A percentile compares a stretch with the other conserved stretches of the same genome.
These are phyloP conservation scores for Pichia rugopelliculosa DNA, from an alignment of 805 yeast genomes.

Conservation along the genomic window DNA sequence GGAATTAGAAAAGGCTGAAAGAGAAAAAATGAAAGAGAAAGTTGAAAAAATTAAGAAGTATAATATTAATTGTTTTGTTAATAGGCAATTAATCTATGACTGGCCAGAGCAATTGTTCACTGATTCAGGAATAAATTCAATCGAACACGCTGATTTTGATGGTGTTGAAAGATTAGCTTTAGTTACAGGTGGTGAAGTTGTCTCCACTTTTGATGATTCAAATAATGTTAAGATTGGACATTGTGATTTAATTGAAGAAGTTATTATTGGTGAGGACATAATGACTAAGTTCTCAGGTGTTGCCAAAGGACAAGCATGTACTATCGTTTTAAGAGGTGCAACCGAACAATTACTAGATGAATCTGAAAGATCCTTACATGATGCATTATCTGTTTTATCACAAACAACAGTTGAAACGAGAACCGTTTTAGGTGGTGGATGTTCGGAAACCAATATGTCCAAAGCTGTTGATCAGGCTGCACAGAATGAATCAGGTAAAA, in stretches of 20 bases:
- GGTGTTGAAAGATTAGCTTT: constrained; percentile 95
- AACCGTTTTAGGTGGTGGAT: constrained; percentile 92
- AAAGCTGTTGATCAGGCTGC: constrained; percentile 92
- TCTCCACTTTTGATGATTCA: constrained; percentile 90
- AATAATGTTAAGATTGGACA: constrained; percentile 78
- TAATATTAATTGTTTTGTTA: constrained; percentile 76
- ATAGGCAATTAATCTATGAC: constrained; percentile 94
- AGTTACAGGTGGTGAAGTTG: constrained; percentile 98
- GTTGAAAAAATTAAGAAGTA: constrained; percentile 84
- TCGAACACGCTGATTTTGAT: constrained; percentile 97
- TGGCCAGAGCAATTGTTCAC: constrained; percentile 95
- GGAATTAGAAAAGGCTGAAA: constrained; percentile 63
- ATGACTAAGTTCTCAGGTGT: constrained; percentile 94
- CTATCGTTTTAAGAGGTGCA: constrained; percentile 93
- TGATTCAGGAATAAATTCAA: constrained; percentile 79
- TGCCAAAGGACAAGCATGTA: constrained; percentile 92
- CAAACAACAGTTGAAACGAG: constrained; percentile 91
- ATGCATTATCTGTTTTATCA: constrained; percentile 89
- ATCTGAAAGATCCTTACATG: constrained; percentile 95
- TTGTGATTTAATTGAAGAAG: constrained; percentile 86
- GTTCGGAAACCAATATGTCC: constrained; percentile 89
- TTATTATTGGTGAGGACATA: constrained; percentile 86
- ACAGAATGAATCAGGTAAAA: constrained; percentile 87
- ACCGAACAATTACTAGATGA: constrained; percentile 98
- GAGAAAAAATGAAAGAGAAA: constrained; percentile 83